Percentiles rank a stretch among this genome's conserved stretches.
Conservation (phyloP, 495 filamentous ascomycete species). For the Beverwykella pulmonaria region DNA sequence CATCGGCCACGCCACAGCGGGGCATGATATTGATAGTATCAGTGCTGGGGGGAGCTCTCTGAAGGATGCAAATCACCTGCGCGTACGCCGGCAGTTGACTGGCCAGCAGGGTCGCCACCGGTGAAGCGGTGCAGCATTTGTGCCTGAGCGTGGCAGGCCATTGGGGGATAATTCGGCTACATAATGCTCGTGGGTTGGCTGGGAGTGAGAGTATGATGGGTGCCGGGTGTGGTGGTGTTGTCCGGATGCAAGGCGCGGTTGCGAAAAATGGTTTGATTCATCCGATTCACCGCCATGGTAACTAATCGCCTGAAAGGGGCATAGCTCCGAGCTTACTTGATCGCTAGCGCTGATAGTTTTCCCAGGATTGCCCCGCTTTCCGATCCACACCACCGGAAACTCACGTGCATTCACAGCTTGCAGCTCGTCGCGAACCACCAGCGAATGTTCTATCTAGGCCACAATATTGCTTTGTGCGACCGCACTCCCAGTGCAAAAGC, state of each 20-base stretch:
- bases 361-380: conserved; percentile 23
- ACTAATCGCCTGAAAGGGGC: conserved; percentile 5
- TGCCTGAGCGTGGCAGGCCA: neutral
- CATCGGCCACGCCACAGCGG: conserved; percentile 25
- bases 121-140: neutral
- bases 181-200: neutral
- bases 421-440: neutral
- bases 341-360: neutral
- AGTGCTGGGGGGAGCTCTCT: neutral
- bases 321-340: conserved; percentile 13
- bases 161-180: conserved; percentile 14
- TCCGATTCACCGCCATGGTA: neutral
- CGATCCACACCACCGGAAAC: conserved; percentile 1
- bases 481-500: neutral
- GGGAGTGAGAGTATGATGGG: conserved; percentile 6
- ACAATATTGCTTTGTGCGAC: neutral
- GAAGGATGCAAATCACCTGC: conserved; percentile 1
- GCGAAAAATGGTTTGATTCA: neutral
- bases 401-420: conserved; percentile 4
- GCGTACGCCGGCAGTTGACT: conserved; percentile 18
- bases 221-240: neutral
- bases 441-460: neutral
- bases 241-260: conserved; percentile 9
- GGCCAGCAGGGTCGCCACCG: conserved; percentile 5
- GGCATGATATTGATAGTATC: conserved; percentile 13